Percentiles rank a stretch among this genome's conserved stretches.
phyloP scores from a whole-genome alignment of 768 basidiomycete genomes.

The Pulveroboletus sp. region DNA sequence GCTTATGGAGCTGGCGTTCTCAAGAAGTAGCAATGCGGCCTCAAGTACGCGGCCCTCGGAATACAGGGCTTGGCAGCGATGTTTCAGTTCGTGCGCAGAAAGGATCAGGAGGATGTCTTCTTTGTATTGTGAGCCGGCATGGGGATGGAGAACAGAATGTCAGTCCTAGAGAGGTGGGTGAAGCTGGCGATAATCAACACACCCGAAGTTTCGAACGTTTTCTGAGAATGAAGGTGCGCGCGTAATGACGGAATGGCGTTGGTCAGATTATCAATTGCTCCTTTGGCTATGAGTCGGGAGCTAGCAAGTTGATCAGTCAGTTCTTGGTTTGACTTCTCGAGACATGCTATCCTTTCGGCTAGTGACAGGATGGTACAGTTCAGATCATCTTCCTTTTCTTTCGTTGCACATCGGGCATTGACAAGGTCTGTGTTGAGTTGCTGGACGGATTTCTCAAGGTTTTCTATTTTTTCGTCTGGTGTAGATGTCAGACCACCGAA shows the following conservation, averaged over 20 bases:
- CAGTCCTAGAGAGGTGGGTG: neutral
- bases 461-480: neutral
- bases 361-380: neutral
- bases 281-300: neutral
- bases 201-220: neutral
- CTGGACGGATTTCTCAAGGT: neutral
- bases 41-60: neutral
- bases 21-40: slow-evolving; percentile 2
- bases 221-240: neutral
- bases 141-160: neutral
- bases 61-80: slow-evolving; percentile 4
- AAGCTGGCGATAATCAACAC: too few species aligned
- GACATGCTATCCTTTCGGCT: neutral
- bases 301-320: neutral
- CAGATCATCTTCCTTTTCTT: neutral
- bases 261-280: neutral
- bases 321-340: neutral
- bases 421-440: neutral
- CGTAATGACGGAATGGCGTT: neutral
- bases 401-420: neutral
- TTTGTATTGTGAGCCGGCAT: neutral
- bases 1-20: neutral
- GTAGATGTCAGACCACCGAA: neutral
- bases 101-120: neutral
- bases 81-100: neutral